Conservation (phyloP, 2,329 filamentous ascomycete genomes). For the Aspergillus aculeatinus region DNA sequence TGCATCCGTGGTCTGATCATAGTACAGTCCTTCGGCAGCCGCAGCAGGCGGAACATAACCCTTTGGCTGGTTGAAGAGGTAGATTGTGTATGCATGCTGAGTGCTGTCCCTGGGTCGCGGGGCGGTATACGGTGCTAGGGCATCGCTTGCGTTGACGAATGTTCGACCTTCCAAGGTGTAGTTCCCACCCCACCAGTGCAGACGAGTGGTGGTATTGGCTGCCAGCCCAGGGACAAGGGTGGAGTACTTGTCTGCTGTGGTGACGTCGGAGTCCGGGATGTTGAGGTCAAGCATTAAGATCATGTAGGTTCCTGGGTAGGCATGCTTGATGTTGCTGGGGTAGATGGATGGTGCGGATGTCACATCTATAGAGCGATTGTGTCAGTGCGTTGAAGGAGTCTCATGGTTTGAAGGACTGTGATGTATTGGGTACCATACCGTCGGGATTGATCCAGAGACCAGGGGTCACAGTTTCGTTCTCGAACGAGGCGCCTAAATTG, state of each 20-base stretch:
- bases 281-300: background rate
- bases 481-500: background rate
- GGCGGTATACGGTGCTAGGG: background rate
- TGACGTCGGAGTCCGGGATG: background rate
- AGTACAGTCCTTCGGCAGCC: background rate
- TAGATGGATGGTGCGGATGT: background rate
- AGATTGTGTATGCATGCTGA: background rate
- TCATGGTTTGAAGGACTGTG: background rate
- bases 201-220: background rate
- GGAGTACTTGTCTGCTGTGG: background rate
- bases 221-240: background rate
- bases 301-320: background rate
- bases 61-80: background rate
- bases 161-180: background rate
- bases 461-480: background rate
- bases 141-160: background rate
- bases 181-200: conserved; percentile 1
- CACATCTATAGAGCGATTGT: background rate
- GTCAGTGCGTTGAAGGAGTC: background rate
- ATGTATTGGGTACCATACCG: background rate
- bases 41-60: background rate
- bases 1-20: background rate
- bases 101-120: background rate
- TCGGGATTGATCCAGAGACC: background rate
- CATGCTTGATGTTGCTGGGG: background rate